phyloP scores from a whole-genome alignment of 306 rosid species.

The Spatholobus suberectus region DNA sequence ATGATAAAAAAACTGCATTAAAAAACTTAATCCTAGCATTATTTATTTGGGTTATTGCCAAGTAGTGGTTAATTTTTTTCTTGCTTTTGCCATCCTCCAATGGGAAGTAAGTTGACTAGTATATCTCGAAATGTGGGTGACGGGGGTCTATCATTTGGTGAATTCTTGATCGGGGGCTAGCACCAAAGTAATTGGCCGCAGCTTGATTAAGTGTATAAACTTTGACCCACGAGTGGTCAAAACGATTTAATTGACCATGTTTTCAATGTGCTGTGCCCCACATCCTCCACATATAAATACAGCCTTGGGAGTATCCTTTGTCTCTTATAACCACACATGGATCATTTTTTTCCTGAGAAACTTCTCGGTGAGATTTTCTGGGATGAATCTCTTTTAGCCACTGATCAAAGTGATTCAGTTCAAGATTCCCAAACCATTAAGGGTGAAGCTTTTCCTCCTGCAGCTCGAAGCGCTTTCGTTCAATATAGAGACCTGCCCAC shows the following conservation, averaged over 20 bases:
- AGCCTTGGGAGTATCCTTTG: not conserved
- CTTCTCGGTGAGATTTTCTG: conserved; percentile 56
- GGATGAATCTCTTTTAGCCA: conserved; percentile 31
- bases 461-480: conserved; percentile 54
- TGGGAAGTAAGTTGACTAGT: not conserved
- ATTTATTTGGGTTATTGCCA: not conserved
- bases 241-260: conserved; percentile 55
- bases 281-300: conserved; percentile 1
- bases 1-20: not conserved
- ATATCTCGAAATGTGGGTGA: not conserved
- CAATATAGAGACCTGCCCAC: conserved; percentile 46
- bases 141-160: not conserved
- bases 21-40: not conserved
- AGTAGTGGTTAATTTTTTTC: not conserved
- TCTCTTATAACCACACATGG: conserved; percentile 40
- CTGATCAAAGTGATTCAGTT: conserved; percentile 40
- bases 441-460: conserved; percentile 4
- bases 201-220: not conserved
- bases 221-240: conserved; percentile 48
- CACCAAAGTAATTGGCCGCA: not conserved
- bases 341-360: conserved; percentile 40
- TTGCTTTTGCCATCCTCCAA: not conserved
- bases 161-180: conserved; percentile 19
- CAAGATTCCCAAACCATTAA: conserved; percentile 23
- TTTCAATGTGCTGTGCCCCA: conserved; percentile 33